A percentile compares a stretch with the other conserved stretches of the same genome.
Conservation (phyloP, 768 basidiomycete genomes). For the Naganishia onofrii region DNA sequence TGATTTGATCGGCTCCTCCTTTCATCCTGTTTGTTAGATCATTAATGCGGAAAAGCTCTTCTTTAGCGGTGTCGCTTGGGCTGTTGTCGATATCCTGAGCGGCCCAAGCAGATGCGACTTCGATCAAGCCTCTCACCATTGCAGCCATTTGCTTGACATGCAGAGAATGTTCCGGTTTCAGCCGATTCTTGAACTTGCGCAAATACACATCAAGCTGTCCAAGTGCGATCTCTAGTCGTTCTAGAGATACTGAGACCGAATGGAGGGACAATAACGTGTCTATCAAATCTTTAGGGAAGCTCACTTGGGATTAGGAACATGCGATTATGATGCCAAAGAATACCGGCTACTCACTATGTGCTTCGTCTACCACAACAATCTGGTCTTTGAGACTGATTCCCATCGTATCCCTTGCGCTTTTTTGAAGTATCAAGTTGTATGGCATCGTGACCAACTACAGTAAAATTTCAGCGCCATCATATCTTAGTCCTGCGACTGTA, state of each 20-base stretch:
- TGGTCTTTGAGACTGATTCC: constrained; percentile 81
- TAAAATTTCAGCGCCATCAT: not conserved
- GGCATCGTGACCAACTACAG: constrained; percentile 80
- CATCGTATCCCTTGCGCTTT: constrained; percentile 76
- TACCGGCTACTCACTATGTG: constrained; percentile 74
- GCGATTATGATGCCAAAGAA: not conserved
- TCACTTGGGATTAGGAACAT: not conserved
- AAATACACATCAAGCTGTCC: constrained; percentile 76
- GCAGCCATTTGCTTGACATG: constrained; percentile 75
- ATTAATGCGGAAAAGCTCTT: constrained; percentile 68
- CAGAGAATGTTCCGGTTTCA: constrained; percentile 69
- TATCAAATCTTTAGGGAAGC: constrained; percentile 66
- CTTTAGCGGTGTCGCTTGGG: constrained; percentile 36
- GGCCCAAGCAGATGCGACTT: constrained; percentile 7
- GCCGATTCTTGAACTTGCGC: constrained; percentile 69
- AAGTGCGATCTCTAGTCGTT: constrained; percentile 63
- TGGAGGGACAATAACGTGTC: constrained; percentile 85
- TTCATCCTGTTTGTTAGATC: constrained; percentile 68
- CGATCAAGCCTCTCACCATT: constrained; percentile 65
- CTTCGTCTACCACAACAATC: constrained; percentile 89
- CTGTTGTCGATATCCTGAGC: constrained; percentile 6
- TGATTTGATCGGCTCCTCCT: constrained; percentile 67
- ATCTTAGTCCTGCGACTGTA: not conserved
- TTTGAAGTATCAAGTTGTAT: constrained; percentile 85
- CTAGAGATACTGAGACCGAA: constrained; percentile 63